These are phyloP conservation scores for Anisodus tanguticus DNA, from an alignment of 257 asterid genomes.

Conservation along the genomic window DNA sequence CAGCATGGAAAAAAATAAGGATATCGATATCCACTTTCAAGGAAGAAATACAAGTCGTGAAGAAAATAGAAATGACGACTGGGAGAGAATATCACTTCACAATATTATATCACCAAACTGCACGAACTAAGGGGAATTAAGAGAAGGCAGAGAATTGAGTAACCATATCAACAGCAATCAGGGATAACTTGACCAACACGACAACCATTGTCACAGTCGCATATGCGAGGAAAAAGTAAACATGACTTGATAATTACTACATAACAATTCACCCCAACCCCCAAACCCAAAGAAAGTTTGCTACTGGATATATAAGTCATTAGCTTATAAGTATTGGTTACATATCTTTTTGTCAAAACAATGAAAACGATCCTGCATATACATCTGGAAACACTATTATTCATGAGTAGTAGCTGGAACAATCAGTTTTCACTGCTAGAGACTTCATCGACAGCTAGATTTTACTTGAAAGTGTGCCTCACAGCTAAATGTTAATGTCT, in stretches of 20 bases:
- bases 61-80: not conserved
- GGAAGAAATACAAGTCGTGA: not conserved
- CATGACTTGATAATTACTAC: not conserved
- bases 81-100: not conserved
- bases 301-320: not conserved
- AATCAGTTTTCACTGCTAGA: no score
- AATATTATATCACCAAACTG: not conserved
- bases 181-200: not conserved
- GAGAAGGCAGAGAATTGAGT: not conserved
- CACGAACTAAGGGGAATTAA: not conserved
- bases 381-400: not conserved
- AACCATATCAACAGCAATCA: not conserved
- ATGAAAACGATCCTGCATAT: not conserved
- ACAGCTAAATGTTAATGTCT: not conserved
- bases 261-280: not conserved
- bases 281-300: not conserved
- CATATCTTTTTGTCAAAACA: slow-evolving; percentile 1
- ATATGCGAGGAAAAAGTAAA: not conserved
- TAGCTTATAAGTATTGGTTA: slow-evolving; percentile 15
- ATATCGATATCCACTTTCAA: not conserved
- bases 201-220: not conserved
- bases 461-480: not conserved
- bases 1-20: slow-evolving; percentile 13
- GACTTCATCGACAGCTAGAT: not conserved
- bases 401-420: not conserved